Base-by-base conservation (phyloP, 2,329 filamentous ascomycete genomes). In the Plectosphaerella sp. region DNA sequence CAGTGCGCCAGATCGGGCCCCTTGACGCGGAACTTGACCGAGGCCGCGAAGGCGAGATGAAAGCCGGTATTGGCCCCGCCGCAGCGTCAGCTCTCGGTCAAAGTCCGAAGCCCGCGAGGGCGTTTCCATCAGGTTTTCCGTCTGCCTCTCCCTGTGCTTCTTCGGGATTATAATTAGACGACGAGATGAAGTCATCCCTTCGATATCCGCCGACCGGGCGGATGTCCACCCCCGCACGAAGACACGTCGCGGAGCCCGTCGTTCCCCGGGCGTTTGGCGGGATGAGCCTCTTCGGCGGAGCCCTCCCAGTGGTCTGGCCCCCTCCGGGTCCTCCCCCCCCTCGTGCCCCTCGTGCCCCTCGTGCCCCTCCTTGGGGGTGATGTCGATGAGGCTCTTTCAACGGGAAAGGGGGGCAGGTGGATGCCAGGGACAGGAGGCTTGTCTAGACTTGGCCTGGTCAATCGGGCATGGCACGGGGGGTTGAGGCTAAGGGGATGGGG, bases 21-120 rank as follows among this genome's bases (percentile, higher is more conserved):
- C 41, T 43, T 43, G 41, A 20, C 5, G 16, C 39, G 36, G 48
- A 42, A 50, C 24, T 45, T 45, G 39, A 43, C 48, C 48, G 48
- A 42, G 18, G 10, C 22, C 39, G 12, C 36, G 11, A 24, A 50
- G 20, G 8, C 28, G 35, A 48, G 35, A 36, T 36, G 37, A 50
- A 50, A 25, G 15, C 20, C 39, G 15, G 16, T 18, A 43, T 43
- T 43, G 12, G 41, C 41, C 41, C 41, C 41, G 18, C 41, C 15
- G 16, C 5, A 18, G 41, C 28, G 18, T 20, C 41, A 43, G 41
- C 41, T 43, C 41, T 43, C 41, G 41, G 41, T 43, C 41, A 43
- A 43, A 43, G 41, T 43, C 41, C 41, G 41, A 43, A 43, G 37
- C 28, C 28, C 28, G 28, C 28, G 28, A 33, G 22, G 22, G 22